These are phyloP conservation scores for Tritrichomonas foetus DNA, from an alignment of 208 protist genomes.

Conservation along the genomic window DNA sequence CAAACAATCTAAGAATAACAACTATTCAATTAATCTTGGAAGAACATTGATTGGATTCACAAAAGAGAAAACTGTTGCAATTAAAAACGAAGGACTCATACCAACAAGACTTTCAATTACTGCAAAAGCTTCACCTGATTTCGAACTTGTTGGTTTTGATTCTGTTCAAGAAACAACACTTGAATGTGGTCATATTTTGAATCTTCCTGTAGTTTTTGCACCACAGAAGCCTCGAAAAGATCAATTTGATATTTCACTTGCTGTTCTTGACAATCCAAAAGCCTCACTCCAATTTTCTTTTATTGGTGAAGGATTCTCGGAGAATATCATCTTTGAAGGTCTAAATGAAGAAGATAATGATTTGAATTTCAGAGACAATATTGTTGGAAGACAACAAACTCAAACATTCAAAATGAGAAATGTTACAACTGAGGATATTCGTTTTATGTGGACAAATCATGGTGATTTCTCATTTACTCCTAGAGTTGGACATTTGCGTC, in stretches of 20 bases:
- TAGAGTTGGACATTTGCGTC: background rate
- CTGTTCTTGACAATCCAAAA: background rate
- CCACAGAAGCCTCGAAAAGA: background rate
- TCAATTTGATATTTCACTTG: background rate
- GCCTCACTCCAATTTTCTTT: background rate
- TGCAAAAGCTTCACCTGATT: background rate
- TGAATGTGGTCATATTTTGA: background rate
- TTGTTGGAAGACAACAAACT: background rate
- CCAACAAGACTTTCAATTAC: background rate
- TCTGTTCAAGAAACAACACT: background rate
- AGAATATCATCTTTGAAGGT: constrained; percentile 8
- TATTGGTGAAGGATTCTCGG: constrained; percentile 15
- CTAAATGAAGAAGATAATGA: background rate
- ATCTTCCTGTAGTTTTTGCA: background rate
- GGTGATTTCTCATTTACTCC: background rate
- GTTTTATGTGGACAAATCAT: background rate
- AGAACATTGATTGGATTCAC: constrained; percentile 33
- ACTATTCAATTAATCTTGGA: background rate
- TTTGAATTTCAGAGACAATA: background rate
- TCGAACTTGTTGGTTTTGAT: background rate
- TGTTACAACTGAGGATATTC: background rate
- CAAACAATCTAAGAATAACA: background rate
- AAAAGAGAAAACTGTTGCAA: background rate
- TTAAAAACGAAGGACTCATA: background rate
- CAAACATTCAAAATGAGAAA: background rate